Evolutionary conservation across 306 rosid genomes (phyloP).

Genomic region (Rubus idaeus): DNA sequence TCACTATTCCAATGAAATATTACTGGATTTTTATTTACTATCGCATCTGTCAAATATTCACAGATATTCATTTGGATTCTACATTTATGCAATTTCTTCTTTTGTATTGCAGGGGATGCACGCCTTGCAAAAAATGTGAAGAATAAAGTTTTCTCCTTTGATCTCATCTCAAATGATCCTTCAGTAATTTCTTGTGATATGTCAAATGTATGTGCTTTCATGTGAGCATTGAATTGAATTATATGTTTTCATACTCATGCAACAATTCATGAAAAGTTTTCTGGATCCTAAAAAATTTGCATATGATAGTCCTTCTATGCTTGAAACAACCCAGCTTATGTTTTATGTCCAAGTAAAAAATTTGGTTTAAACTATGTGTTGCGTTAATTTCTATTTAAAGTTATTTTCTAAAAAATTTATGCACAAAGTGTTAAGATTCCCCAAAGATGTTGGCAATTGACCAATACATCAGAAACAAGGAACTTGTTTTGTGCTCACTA

Average conservation of each 20-base stretch:
- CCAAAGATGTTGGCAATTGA: not conserved
- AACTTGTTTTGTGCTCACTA: not conserved
- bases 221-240: not conserved
- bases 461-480: not conserved
- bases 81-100: constrained; percentile 18
- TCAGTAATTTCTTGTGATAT: constrained; percentile 83
- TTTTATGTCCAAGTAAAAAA: not conserved
- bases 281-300: not conserved
- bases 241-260: not conserved
- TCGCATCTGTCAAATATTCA: not conserved
- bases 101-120: constrained; percentile 74
- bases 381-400: not conserved
- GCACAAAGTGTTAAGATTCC: not conserved
- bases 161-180: constrained; percentile 83
- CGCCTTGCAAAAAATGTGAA: constrained; percentile 74
- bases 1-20: not conserved
- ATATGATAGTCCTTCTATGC: not conserved
- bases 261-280: not conserved
- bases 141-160: constrained; percentile 85
- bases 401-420: not conserved
- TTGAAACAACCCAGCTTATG: not conserved
- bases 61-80: not conserved
- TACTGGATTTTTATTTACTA: not conserved
- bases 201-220: constrained; percentile 66
- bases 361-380: not conserved